Evolutionary conservation across 2,329 filamentous ascomycete species (phyloP), one percentile per base, ranked within the genome.

Genomic region (Claviceps sorghi): DNA sequence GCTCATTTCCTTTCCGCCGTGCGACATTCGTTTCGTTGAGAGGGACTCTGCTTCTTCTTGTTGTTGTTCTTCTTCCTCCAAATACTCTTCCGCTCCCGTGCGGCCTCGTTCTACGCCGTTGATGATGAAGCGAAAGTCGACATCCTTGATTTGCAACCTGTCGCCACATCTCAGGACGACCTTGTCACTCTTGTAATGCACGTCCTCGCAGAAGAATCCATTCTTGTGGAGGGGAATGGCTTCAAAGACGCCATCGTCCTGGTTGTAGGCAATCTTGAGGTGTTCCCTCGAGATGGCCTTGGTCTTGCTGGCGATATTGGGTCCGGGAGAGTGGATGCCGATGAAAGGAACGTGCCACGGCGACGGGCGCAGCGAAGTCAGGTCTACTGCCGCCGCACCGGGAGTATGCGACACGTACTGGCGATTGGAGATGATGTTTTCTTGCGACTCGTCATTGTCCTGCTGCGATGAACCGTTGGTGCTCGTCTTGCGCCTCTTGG

Each of bases 281-380:
- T 91, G 86, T 58, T 84, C 72, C 55, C 85, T 74, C 3, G 86
- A 90, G 52, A 90, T 89, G 49, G 77, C 78, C 61, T 84, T 86
- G 49, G 85, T 86, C 56, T 77, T 79, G 54, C 66, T 72, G 2
- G 79, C 77, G 55, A 80, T 79, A 48, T 78, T 72, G 5, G 77
- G 77, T 2, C 77, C 77, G 0, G 80, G 80, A 3, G 85, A 86
- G 64, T 89, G 86, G 45, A 90, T 86, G 36, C 80, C 79, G 48
- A 89, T 75, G 53, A 86, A 76, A 3, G 83, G 80, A 52, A 81
- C 78, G 53, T 81, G 75, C 55, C 77, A 67, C 0, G 80, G 78
- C 26, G 80, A 79, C 1, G 82, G 80, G 5, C 79, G 74, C 46
- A 84, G 69, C 21, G 73, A 74, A 10, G 73, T 73, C 41, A 83